Base-by-base conservation (phyloP, 23 red algal species). In the Gracilariopsis chorda region DNA sequence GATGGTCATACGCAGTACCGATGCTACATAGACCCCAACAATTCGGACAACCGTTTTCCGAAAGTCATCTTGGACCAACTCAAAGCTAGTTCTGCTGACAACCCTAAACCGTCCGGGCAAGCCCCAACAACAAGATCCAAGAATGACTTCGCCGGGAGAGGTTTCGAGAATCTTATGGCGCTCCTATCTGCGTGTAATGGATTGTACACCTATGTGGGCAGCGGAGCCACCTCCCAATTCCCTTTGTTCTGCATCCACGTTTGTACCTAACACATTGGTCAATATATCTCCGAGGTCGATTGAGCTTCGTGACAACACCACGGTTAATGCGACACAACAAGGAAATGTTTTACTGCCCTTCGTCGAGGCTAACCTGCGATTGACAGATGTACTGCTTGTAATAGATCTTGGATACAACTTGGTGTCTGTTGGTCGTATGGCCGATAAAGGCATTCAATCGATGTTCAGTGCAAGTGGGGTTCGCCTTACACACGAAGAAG, bases 401-500 rank as follows among this genome's bases (percentile, higher is more conserved):
- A 27, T 39, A 23, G 69, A 75, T 37, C 29, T 75, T 21, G 41
- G 69, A 35, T 75, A 46, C 41, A 75, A 75, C 43, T 75, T 75
- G 69, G 41, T 39, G 69, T 75, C 7, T 46, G 43, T 23, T 39
- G 69, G 69, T 25, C 7, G 41, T 39, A 28, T 75, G 69, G 69
- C 69, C 27, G 34, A 75, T 46, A 28, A 75, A 37, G 69, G 69
- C 43, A 75, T 75, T 75, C 29, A 75, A 37, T 75, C 69, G 24
- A 27, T 25, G 29, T 75, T 75, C 40, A n/a, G n/a, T n/a, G n/a
- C n/a, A n/a, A n/a, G n/a, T n/a, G n/a, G n/a, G n/a, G n/a, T n/a
- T n/a, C n/a, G n/a, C n/a, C n/a, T n/a, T n/a, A n/a, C n/a, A n/a
- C n/a, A n/a, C n/a, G n/a, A n/a, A n/a, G n/a, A n/a, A n/a, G n/a